Percentiles rank a stretch among this genome's conserved stretches.
phyloP scores from a whole-genome alignment of 2,329 filamentous ascomycete species.

The Incumbomyces delicatus region DNA sequence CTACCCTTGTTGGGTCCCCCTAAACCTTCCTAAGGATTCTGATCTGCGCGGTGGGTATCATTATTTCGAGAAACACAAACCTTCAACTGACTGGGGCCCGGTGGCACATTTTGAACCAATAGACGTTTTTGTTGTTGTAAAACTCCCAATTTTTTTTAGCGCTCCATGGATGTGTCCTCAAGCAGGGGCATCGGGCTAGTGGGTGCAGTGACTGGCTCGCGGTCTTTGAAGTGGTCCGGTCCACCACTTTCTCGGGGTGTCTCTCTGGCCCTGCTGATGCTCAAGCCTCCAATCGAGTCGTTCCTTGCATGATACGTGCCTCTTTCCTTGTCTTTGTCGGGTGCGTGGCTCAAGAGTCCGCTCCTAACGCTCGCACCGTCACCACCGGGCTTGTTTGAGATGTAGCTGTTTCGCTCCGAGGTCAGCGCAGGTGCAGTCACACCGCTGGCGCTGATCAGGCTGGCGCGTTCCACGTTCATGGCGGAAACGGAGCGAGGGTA shows the following conservation, averaged over 20 bases:
- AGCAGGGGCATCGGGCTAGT: slow-evolving; percentile 14
- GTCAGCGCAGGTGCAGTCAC: slow-evolving; percentile 50
- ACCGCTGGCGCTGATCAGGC: slow-evolving; percentile 67
- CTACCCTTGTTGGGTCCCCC: no score
- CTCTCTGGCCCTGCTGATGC: slow-evolving; percentile 8
- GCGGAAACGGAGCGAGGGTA: slow-evolving; percentile 46
- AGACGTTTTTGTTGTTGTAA: no score
- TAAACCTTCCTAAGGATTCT: no score
- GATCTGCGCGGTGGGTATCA: no score
- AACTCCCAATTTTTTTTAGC: no score
- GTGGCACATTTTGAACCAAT: no score
- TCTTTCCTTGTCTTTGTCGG: slow-evolving; percentile 73
- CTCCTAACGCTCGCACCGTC: slow-evolving; percentile 73
- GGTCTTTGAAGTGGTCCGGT: slow-evolving; percentile 7
- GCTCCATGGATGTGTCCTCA: no score
- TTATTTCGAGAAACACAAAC: no score
- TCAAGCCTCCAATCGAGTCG: slow-evolving; percentile 17
- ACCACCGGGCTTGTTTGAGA: slow-evolving; percentile 48
- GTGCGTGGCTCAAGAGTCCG: slow-evolving; percentile 65
- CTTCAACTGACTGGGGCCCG: no score
- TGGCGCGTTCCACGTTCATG: slow-evolving; percentile 50
- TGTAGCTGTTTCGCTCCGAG: slow-evolving; percentile 73
- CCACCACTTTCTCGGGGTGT: slow-evolving; percentile 7
- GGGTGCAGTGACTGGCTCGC: slow-evolving; percentile 17
- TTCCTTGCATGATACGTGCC: slow-evolving; percentile 17